Percentiles rank a stretch among this genome's conserved stretches.
These are phyloP conservation scores for Westerdykella aurantiaca DNA, from an alignment of 2,329 filamentous ascomycete genomes.

Conservation along the genomic window DNA sequence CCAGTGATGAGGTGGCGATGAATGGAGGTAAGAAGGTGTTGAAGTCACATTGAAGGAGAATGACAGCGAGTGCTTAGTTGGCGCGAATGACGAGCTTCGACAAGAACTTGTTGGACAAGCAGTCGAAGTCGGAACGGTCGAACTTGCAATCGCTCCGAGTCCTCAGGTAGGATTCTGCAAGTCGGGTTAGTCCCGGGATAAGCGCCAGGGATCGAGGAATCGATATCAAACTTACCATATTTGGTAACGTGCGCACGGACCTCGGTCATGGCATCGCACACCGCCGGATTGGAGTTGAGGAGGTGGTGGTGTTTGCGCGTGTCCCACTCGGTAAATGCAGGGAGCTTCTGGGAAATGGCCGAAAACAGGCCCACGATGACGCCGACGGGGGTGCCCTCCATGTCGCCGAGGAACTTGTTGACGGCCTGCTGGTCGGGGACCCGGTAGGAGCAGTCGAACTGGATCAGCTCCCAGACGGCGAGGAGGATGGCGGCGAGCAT, in stretches of 20 bases:
- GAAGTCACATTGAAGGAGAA: slow-evolving; percentile 13
- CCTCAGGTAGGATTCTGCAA: slow-evolving; percentile 76
- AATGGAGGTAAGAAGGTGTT: slow-evolving; percentile 12
- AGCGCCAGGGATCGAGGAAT: slow-evolving; percentile 1
- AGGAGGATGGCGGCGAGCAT: slow-evolving; percentile 90
- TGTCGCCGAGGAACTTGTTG: slow-evolving; percentile 91
- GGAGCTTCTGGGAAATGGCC: slow-evolving; percentile 94
- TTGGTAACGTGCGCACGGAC: slow-evolving; percentile 86
- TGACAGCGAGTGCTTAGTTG: slow-evolving; percentile 52
- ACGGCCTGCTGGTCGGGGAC: slow-evolving; percentile 78
- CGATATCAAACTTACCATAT: slow-evolving; percentile 64
- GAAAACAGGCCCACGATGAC: slow-evolving; percentile 97
- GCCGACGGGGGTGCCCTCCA: slow-evolving; percentile 93
- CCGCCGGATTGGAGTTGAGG: slow-evolving; percentile 82
- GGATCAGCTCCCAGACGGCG: slow-evolving; percentile 97
- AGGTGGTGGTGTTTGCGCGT: slow-evolving; percentile 84
- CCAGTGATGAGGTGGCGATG: slow-evolving; percentile 21
- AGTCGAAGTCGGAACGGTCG: slow-evolving; percentile 89
- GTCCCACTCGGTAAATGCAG: slow-evolving; percentile 90
- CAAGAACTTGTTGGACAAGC: slow-evolving; percentile 92
- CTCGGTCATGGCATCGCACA: slow-evolving; percentile 95
- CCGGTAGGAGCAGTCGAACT: slow-evolving; percentile 96
- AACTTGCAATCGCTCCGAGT: slow-evolving; percentile 75
- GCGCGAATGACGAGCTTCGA: slow-evolving; percentile 94
- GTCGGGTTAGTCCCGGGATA: slow-evolving; percentile 38